phyloP scores from a whole-genome alignment of 2,329 filamentous ascomycete species.

The Fusarium floridanum region DNA sequence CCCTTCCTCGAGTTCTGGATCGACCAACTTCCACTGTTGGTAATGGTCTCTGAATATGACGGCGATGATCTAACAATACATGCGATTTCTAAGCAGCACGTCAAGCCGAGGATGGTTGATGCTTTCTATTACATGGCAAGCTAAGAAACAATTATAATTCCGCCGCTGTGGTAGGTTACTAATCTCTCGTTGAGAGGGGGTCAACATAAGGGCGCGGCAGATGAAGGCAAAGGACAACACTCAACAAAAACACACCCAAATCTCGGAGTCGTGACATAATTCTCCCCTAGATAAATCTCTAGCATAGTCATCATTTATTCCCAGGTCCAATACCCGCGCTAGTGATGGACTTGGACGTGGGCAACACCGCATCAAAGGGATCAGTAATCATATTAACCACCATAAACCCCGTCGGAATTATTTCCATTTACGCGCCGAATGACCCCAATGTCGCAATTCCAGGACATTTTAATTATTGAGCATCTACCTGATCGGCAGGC shows the following conservation, averaged over 20 bases:
- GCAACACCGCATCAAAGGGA: conserved; percentile 4
- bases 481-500: conserved; percentile 8
- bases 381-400: conserved; percentile 27
- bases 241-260: not conserved
- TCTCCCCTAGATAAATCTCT: not conserved
- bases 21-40: not conserved
- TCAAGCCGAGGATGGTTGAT: not conserved
- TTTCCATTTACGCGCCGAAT: not conserved
- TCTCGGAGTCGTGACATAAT: not conserved
- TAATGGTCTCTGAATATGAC: not conserved
- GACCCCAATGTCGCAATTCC: conserved; percentile 5
- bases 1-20: too few relatives aligned
- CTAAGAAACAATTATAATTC: not conserved
- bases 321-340: not conserved
- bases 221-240: not conserved
- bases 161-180: not conserved
- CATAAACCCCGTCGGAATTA: conserved; percentile 16
- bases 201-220: not conserved
- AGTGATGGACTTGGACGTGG: not conserved
- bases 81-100: not conserved
- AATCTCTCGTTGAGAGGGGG: not conserved
- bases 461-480: not conserved
- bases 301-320: conserved; percentile 32
- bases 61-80: not conserved
- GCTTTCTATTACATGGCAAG: not conserved